Conservation (phyloP, 805 yeast genomes). For the Suhomyces xylopsoci region DNA sequence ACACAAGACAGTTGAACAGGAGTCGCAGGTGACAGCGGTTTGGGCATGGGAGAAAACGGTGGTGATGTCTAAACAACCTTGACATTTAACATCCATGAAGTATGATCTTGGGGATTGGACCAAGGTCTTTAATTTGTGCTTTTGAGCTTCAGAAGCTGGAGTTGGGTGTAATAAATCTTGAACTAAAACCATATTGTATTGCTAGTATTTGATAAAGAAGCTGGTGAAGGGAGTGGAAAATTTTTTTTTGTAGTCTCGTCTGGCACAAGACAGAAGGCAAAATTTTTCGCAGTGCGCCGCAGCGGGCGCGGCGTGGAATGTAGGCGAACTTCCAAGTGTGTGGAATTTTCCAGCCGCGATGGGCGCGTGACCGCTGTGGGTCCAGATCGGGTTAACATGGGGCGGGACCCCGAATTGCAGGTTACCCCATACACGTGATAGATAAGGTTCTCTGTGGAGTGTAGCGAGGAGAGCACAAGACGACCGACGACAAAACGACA, state of each 20-base stretch:
- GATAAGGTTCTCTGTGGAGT: neutral
- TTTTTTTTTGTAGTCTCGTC: constrained; percentile 3
- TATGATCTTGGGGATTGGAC: constrained; percentile 41
- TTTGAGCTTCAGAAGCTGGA: constrained; percentile 36
- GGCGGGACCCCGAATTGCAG: neutral
- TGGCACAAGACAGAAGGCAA: neutral
- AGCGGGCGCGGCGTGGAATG: neutral
- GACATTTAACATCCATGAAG: constrained; percentile 44
- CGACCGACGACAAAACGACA: too few relatives aligned
- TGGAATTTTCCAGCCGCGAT: neutral
- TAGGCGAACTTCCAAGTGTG: neutral
- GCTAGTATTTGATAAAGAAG: neutral
- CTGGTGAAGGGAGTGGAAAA: neutral
- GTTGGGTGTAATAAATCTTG: constrained; percentile 43
- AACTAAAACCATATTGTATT: constrained; percentile 34
- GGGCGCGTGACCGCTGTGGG: neutral
- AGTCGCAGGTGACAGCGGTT: constrained; percentile 42
- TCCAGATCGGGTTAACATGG: neutral
- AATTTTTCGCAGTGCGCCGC: constrained; percentile 2
- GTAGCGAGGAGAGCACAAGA: neutral
- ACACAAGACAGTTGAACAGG: constrained; percentile 39
- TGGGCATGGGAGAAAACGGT: constrained; percentile 43
- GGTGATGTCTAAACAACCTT: constrained; percentile 41
- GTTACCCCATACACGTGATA: neutral
- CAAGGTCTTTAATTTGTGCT: constrained; percentile 39